Evolutionary conservation across 768 basidiomycete genomes (phyloP).

Genomic region (Lactarius pseudohatsudake): DNA sequence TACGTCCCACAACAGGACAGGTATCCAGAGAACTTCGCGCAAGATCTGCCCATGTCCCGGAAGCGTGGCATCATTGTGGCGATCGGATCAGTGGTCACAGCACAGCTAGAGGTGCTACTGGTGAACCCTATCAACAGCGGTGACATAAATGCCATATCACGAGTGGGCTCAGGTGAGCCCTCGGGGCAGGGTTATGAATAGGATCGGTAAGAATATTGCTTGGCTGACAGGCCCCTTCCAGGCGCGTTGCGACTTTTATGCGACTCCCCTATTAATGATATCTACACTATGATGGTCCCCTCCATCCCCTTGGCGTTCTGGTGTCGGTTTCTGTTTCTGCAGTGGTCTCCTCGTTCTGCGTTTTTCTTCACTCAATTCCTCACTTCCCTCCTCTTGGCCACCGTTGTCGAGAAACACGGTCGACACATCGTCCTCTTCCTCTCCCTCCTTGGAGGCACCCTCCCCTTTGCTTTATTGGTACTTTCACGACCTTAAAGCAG

Average conservation of each 20-base stretch:
- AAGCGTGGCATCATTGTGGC: too few relatives aligned
- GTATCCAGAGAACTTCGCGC: too few relatives aligned
- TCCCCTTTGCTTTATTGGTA: constrained; percentile 76
- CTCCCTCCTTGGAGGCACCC: constrained; percentile 81
- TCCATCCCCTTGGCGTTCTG: constrained; percentile 95
- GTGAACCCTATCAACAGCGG: too few relatives aligned
- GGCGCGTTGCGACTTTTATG: constrained; percentile 68
- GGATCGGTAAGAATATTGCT: too few relatives aligned
- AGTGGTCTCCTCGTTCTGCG: constrained; percentile 81
- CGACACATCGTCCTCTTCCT: constrained; percentile 79
- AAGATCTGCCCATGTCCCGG: too few relatives aligned
- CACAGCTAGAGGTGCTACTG: too few relatives aligned
- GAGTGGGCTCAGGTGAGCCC: too few relatives aligned
- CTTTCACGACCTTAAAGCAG: constrained; percentile 69
- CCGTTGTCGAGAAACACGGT: constrained; percentile 92
- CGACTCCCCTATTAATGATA: constrained; percentile 80
- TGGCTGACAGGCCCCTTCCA: constrained; percentile 59
- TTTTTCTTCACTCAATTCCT: constrained; percentile 97
- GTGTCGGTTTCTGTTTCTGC: constrained; percentile 88
- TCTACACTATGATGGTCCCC: constrained; percentile 78
- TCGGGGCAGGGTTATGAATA: too few relatives aligned
- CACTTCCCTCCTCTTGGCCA: constrained; percentile 93
- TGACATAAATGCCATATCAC: too few relatives aligned
- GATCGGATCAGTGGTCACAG: too few relatives aligned
- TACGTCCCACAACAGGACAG: too few relatives aligned